Evolutionary conservation across 345 rosid species (phyloP), one percentile per base, ranked within the genome.

Genomic region (Gossypium ekmanianum): DNA sequence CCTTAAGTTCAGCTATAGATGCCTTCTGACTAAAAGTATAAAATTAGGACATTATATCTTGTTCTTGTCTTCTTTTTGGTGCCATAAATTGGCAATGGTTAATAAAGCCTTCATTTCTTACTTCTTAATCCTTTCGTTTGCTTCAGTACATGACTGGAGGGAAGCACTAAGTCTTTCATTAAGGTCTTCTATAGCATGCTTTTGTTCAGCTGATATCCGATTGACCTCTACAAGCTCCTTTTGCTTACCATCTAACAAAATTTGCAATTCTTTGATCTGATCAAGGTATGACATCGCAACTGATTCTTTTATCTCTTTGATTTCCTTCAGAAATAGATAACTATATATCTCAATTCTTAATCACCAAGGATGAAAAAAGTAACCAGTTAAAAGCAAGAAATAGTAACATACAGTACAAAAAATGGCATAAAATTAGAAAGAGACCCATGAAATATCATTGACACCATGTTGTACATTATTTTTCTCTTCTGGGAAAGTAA

Each of bases 41-140:
- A 34, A 70, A 17, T n/a, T 51, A 20, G 26, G 17, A 11, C 45
- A 55, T 17, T 70, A 70, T 52, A 27, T 17, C 9, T 51, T 17
- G 5, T 17, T 29, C 9, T 51, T 10, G 5, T 17, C 10, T 51
- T 17, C 24, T 4, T 10, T 29, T 52, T 34, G 26, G 73, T 27
- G 44, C 47, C 73, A 68, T 29, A 24, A 70, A 17, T 29, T 10
- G 8, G 61, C 17, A 9, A 24, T 54, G 39, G 29, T 63, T 69
- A 67, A 52, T 13, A 47, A 74, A 72, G 48, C 18, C 62, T n/a
- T 43, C 26, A 70, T 24, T 24, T 61, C 75, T 79, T 79, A 91
- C 99, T 96, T 91, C 80, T 83, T 87, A 79, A 90, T 80, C 74
- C 90, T 83, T 79, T 88, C 97, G 88, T 88, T 93, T 80, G 97